Conservation (phyloP, 1,284 basidiomycete species). For the Xerocomus minutiporus region DNA sequence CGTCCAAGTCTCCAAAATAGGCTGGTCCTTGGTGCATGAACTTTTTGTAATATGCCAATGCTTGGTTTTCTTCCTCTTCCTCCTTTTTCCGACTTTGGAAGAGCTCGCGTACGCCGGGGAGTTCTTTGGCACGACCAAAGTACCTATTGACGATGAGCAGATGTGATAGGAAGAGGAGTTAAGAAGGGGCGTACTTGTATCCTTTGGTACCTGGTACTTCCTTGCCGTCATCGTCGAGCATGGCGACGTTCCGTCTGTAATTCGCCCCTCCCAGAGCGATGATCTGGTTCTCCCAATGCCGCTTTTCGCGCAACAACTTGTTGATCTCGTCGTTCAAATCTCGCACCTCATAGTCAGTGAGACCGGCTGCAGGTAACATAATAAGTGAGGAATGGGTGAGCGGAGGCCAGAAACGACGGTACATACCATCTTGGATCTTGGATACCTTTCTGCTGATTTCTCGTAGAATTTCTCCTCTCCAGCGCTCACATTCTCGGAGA, state of each 20-base stretch:
- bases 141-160: conserved; percentile 46
- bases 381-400: not conserved
- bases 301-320: conserved; percentile 89
- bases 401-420: not conserved
- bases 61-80: conserved; percentile 81
- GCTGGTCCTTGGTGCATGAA: conserved; percentile 84
- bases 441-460: conserved; percentile 96
- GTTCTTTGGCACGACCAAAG: conserved; percentile 94
- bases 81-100: conserved; percentile 81
- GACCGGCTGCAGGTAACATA: conserved; percentile 54
- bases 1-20: conserved; percentile 93
- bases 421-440: conserved; percentile 93
- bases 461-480: conserved; percentile 90
- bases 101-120: conserved; percentile 93
- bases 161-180: not conserved
- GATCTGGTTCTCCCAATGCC: conserved; percentile 98
- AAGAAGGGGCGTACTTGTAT: conserved; percentile 73
- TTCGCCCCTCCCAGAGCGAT: conserved; percentile 94
- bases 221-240: conserved; percentile 90
- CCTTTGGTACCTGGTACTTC: conserved; percentile 97
- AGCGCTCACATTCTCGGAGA: conserved; percentile 89
- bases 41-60: conserved; percentile 77
- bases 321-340: conserved; percentile 95
- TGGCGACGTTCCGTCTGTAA: conserved; percentile 85
- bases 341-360: conserved; percentile 95